Conservation (phyloP, 1,284 basidiomycete genomes). For the Cystobasidium sp. region DNA sequence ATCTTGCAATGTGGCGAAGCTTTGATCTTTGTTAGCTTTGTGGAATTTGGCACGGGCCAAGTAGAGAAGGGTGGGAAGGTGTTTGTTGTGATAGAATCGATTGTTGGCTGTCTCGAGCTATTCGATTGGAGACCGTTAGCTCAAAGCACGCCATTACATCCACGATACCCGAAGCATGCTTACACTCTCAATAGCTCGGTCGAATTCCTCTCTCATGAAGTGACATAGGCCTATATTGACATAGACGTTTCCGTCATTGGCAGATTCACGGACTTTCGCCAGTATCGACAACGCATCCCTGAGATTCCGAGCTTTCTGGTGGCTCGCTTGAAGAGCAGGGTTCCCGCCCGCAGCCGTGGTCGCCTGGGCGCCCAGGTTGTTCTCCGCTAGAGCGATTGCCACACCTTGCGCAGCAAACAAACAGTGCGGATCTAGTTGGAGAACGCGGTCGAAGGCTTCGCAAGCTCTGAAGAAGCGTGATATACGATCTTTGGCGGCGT, state of each 20-base stretch:
- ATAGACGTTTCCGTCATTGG: conserved; percentile 83
- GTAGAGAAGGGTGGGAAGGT: conserved; percentile 75
- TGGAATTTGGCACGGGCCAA: conserved; percentile 88
- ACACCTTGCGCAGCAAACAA: conserved; percentile 90
- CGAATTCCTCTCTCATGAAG: conserved; percentile 86
- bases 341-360: conserved; percentile 52
- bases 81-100: conserved; percentile 71
- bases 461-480: conserved; percentile 78
- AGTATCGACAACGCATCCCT: conserved; percentile 80
- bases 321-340: conserved; percentile 57
- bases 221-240: conserved; percentile 95
- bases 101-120: conserved; percentile 86
- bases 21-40: conserved; percentile 84
- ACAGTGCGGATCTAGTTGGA: conserved; percentile 77
- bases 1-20: conserved; percentile 74
- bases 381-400: conserved; percentile 88
- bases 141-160: background rate
- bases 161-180: conserved; percentile 55
- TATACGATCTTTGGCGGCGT: conserved; percentile 71
- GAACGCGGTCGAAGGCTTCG: conserved; percentile 87
- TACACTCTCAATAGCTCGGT: conserved; percentile 89
- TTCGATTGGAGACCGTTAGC: background rate
- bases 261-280: conserved; percentile 81
- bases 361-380: conserved; percentile 66
- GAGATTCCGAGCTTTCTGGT: conserved; percentile 54